Conservation (phyloP, 768 basidiomycete species). For the Mycena sanguinolenta region DNA sequence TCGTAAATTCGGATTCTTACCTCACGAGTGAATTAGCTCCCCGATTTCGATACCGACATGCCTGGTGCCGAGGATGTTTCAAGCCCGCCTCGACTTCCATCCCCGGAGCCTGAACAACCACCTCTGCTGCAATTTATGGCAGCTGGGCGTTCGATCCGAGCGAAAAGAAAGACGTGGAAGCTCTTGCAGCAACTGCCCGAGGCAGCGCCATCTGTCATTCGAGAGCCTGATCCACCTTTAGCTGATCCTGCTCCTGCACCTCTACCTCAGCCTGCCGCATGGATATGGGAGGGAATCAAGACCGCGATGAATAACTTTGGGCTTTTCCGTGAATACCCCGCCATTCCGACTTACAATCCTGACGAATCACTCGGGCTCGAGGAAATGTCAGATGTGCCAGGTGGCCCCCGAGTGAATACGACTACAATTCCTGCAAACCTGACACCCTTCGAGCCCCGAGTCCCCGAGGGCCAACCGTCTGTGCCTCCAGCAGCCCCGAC, state of each 20-base stretch:
- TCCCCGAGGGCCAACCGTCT: neutral
- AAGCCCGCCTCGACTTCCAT: neutral
- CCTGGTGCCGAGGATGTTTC: neutral
- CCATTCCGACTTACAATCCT: conserved; percentile 35
- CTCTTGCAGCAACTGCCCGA: conserved; percentile 35
- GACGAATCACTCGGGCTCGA: conserved; percentile 22
- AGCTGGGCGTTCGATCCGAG: conserved; percentile 20
- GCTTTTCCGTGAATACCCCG: conserved; percentile 29
- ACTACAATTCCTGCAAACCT: neutral
- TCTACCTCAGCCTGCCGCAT: neutral
- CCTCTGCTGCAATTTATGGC: neutral
- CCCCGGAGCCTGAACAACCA: neutral
- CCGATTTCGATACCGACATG: neutral
- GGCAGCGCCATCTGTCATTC: conserved; percentile 3
- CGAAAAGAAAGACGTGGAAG: conserved; percentile 37
- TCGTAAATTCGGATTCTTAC: neutral
- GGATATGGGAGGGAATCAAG: conserved; percentile 20
- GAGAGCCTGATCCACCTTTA: neutral
- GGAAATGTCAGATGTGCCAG: conserved; percentile 1
- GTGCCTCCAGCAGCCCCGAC: too few species aligned
- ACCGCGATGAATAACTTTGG: conserved; percentile 33
- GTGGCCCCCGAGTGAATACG: neutral
- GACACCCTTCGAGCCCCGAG: neutral
- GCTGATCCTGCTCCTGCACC: neutral
- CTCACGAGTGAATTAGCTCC: neutral